These are phyloP conservation scores for Torulaspora indica DNA, from an alignment of 805 yeast genomes.

Conservation along the genomic window DNA sequence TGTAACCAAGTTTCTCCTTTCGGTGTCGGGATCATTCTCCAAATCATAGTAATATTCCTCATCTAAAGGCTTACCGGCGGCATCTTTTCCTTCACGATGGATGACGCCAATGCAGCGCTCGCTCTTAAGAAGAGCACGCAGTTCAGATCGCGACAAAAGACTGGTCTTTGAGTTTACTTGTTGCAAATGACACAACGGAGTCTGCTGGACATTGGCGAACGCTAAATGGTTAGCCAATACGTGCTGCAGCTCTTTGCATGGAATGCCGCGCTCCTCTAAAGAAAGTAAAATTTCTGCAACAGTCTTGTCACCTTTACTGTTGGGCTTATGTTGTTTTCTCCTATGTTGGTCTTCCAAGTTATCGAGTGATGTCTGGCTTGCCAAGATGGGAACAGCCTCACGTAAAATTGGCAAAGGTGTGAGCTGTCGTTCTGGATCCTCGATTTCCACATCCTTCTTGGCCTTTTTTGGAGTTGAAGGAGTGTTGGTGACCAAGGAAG, in stretches of 20 bases:
- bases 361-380: slow-evolving; percentile 1
- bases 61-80: slow-evolving; percentile 90
- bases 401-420: neutral
- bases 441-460: neutral
- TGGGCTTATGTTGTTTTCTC: slow-evolving; percentile 7
- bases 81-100: slow-evolving; percentile 86
- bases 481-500: neutral
- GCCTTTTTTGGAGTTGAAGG: slow-evolving; percentile 11
- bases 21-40: slow-evolving; percentile 70
- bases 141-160: slow-evolving; percentile 41
- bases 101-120: slow-evolving; percentile 76
- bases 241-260: slow-evolving; percentile 52
- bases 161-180: slow-evolving; percentile 56
- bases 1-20: slow-evolving; percentile 64
- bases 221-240: slow-evolving; percentile 81
- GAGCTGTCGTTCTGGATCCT: neutral
- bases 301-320: neutral
- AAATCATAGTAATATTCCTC: slow-evolving; percentile 90
- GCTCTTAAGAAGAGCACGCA: slow-evolving; percentile 43
- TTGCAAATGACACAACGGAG: slow-evolving; percentile 71
- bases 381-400: slow-evolving; percentile 1
- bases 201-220: slow-evolving; percentile 79
- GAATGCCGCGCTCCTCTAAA: slow-evolving; percentile 33
- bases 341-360: slow-evolving; percentile 16
- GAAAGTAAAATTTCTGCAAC: slow-evolving; percentile 5